phyloP scores from a whole-genome alignment of 768 basidiomycete genomes.

The Lentinula detonsa region DNA sequence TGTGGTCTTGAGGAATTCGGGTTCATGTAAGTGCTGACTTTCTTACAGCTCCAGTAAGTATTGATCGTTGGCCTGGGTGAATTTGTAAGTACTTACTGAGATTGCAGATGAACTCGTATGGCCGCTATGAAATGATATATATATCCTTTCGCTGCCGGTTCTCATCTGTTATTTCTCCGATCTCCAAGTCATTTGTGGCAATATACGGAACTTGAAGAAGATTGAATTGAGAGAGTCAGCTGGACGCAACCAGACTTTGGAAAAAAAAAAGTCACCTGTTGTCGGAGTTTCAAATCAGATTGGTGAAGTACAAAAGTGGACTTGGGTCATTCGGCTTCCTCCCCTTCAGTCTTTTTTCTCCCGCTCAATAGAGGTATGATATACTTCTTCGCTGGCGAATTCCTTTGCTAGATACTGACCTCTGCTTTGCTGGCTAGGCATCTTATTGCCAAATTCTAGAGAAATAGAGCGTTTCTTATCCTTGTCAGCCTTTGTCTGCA shows the following conservation, averaged over 20 bases:
- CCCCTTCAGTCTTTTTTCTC: conserved; percentile 27
- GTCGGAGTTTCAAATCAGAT: background rate
- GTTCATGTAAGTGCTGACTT: too few species aligned
- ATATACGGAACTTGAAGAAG: background rate
- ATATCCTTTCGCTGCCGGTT: background rate
- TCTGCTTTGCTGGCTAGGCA: conserved; percentile 20
- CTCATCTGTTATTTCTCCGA: background rate
- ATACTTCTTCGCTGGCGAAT: background rate
- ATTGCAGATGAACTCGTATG: background rate
- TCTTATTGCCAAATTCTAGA: conserved; percentile 32
- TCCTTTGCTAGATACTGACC: background rate
- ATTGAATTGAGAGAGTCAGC: background rate
- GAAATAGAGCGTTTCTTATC: conserved; percentile 62
- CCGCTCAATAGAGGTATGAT: conserved; percentile 27
- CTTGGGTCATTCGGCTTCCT: conserved; percentile 8
- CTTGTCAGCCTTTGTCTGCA: conserved; percentile 46
- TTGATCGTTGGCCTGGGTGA: background rate
- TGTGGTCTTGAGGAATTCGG: too few species aligned
- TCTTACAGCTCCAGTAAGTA: too few species aligned
- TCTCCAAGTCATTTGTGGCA: background rate
- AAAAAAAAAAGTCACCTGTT: background rate
- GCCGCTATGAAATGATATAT: background rate
- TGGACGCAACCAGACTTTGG: background rate
- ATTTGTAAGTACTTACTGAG: background rate
- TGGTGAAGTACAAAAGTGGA: conserved; percentile 12